Base-by-base conservation (phyloP, 345 rosid genomes). In the Erysimum cheiranthoides region DNA sequence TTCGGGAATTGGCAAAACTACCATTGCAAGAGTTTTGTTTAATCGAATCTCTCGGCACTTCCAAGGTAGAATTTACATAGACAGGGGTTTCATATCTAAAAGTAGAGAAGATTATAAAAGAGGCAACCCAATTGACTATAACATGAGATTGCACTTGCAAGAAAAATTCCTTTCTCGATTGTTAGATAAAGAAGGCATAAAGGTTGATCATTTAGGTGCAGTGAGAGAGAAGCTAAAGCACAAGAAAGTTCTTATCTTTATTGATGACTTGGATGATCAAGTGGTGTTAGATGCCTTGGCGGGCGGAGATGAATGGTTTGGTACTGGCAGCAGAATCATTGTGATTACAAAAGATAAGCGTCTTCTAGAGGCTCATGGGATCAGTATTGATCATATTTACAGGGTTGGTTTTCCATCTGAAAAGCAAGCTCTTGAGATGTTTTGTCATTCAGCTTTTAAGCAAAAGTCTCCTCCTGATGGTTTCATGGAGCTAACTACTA, bases 311-410 rank as follows among this genome's bases (percentile, higher is more conserved):
- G n/a, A 63, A 14, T 63, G 68, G 68, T 63, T 63, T 45, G 68
- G 68, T 8, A 4, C 5, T 30, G 68, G 40, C n/a, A 63, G 40
- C 5, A 63, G 53, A 63, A 63, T 43, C n/a, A 45, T 63, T 9
- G 68, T 3, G n/a, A 30, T 45, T 43, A 63, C 68, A 45, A 43
- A n/a, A 2, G 53, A 63, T 63, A 63, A 0, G 27, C 28, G 9
- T 0, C 0, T 63, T 28, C 12, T 63, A 1, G n/a, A 1, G 16
- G 39, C 1, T 5, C 68, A 63, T 30, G 53, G 8, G 16, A 30
- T n/a, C n/a, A n/a, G n/a, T n/a, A n/a, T 63, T 10, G 2, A 45
- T 4, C 0, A 3, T 5, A 5, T 63, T 28, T 63, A 63, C 4
- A 14, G 28, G 10, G 54, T 63, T 0, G 0, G 4, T 40, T 0